Conservation (phyloP, 495 filamentous ascomycete species). For the Entonaema liquescens region DNA sequence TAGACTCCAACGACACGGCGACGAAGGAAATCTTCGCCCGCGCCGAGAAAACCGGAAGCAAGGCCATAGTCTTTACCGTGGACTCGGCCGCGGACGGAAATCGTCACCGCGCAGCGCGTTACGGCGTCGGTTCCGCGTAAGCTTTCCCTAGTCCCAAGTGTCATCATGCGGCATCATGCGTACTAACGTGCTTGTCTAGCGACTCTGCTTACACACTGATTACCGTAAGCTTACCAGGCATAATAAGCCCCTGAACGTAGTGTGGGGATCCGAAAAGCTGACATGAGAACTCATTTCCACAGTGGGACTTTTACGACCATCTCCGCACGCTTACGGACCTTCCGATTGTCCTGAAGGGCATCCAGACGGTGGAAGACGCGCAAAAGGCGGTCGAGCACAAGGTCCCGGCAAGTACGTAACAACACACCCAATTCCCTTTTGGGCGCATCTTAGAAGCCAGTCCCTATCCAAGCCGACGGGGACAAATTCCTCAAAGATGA, state of each 20-base stretch:
- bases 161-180: too few species aligned
- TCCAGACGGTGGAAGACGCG: constrained; percentile 54
- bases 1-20: constrained; percentile 49
- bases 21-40: constrained; percentile 44
- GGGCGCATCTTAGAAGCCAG: background rate
- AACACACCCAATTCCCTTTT: background rate
- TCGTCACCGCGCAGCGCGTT: constrained; percentile 50
- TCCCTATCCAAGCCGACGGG: background rate
- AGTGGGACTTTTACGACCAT: constrained; percentile 44
- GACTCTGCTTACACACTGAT: constrained; percentile 36
- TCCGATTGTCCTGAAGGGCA: constrained; percentile 54
- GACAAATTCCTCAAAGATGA: too few species aligned
- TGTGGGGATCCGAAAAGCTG: constrained; percentile 5
- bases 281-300: constrained; percentile 1
- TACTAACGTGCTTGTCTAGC: background rate
- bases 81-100: constrained; percentile 52
- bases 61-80: constrained; percentile 53
- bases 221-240: constrained; percentile 34
- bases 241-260: too few species aligned
- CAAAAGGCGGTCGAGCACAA: constrained; percentile 46
- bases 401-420: constrained; percentile 26
- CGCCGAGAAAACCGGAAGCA: constrained; percentile 46
- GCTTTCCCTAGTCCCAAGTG: background rate
- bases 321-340: constrained; percentile 50
- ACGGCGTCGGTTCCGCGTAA: constrained; percentile 45